Conservation (phyloP, 1,139 yeast species). For the Yamadazyma spencermartinsiae region DNA sequence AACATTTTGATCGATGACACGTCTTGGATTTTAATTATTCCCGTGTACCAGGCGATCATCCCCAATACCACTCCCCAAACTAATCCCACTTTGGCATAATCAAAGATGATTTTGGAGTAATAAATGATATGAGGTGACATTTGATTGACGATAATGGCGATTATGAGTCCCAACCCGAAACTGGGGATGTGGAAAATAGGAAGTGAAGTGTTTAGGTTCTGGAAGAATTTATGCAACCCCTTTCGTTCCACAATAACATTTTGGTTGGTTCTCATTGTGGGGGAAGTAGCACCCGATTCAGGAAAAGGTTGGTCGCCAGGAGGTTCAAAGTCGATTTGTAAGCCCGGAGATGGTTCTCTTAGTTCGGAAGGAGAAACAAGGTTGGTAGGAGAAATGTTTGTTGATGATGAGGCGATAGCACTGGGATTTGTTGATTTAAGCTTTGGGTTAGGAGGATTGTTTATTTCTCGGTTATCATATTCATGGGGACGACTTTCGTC, state of each 20-base stretch:
- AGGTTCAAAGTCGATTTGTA: slow-evolving; percentile 5
- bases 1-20: slow-evolving; percentile 14
- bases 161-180: slow-evolving; percentile 30
- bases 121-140: slow-evolving; percentile 23
- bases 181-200: slow-evolving; percentile 31
- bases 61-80: slow-evolving; percentile 29
- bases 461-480: neutral
- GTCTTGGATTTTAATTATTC: slow-evolving; percentile 27
- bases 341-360: slow-evolving; percentile 9
- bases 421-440: too few species aligned
- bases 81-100: slow-evolving; percentile 24
- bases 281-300: neutral
- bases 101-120: slow-evolving; percentile 21
- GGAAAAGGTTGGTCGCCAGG: neutral
- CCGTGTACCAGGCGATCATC: slow-evolving; percentile 32
- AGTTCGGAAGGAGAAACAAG: neutral
- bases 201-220: slow-evolving; percentile 4
- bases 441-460: too few species aligned
- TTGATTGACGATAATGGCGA: slow-evolving; percentile 22
- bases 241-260: slow-evolving; percentile 1
- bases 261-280: neutral
- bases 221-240: slow-evolving; percentile 1
- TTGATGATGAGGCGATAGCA: too few species aligned
- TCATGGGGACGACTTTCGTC: slow-evolving; percentile 1
- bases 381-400: neutral